Percentiles rank a stretch among this genome's conserved stretches.
Conservation (phyloP, 2,329 filamentous ascomycete species). For the Passalora sequoiae region DNA sequence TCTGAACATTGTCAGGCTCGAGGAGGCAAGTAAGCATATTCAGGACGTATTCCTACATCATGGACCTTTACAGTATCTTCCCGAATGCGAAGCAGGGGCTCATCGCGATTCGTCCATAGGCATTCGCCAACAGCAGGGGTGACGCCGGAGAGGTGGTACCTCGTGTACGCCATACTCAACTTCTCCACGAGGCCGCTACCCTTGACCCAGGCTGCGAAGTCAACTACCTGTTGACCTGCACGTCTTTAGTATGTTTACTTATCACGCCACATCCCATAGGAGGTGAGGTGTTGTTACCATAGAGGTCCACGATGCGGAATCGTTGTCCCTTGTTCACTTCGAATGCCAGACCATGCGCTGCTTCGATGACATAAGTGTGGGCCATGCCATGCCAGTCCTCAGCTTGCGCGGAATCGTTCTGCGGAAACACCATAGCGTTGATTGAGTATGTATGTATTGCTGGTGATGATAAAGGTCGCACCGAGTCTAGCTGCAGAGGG, state of each 20-base stretch:
- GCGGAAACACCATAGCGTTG: no score
- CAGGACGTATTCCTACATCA: slow-evolving; percentile 27
- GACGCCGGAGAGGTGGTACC: slow-evolving; percentile 35
- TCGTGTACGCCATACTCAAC: slow-evolving; percentile 38
- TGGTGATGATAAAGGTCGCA: no score
- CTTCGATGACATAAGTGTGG: slow-evolving; percentile 26
- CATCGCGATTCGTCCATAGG: slow-evolving; percentile 37
- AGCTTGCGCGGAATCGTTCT: no score
- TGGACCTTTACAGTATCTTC: slow-evolving; percentile 38
- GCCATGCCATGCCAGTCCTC: no score
- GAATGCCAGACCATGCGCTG: slow-evolving; percentile 33
- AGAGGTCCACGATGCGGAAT: slow-evolving; percentile 38
- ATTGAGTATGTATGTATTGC: no score
- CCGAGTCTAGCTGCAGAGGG: no score
- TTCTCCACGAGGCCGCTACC: slow-evolving; percentile 32
- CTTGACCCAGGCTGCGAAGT: slow-evolving; percentile 38
- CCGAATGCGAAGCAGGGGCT: slow-evolving; percentile 34
- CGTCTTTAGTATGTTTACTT: not conserved
- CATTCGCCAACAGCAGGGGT: slow-evolving; percentile 35
- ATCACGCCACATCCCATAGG: no score
- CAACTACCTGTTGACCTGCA: slow-evolving; percentile 34
- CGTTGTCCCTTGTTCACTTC: slow-evolving; percentile 32
- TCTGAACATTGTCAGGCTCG: slow-evolving; percentile 8
- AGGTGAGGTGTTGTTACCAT: no score
- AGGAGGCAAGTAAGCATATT: no score